Evolutionary conservation across 371 early-diverging fungal species (phyloP).

Genomic region (Rhizopus sp.): DNA sequence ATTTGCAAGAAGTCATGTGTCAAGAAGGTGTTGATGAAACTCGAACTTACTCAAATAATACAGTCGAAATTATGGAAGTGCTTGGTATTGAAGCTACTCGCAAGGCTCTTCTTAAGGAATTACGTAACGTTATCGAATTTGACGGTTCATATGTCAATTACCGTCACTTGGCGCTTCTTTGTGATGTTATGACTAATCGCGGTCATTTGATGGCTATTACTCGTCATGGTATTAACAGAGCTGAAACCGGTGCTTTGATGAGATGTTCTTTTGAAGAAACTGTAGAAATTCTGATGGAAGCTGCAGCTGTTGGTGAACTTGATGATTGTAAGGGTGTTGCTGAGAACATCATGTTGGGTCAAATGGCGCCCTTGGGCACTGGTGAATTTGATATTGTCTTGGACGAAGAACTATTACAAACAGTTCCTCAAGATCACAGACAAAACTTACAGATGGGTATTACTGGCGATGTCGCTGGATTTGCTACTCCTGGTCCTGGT

Average conservation of each 20-base stretch:
- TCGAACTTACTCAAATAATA: slow-evolving; percentile 91
- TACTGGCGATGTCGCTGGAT: slow-evolving; percentile 45
- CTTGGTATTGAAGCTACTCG: slow-evolving; percentile 99
- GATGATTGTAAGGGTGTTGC: slow-evolving; percentile 97
- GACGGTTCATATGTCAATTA: slow-evolving; percentile 99
- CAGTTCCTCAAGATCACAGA: slow-evolving; percentile 50
- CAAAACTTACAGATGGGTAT: slow-evolving; percentile 44
- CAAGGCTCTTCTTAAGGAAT: slow-evolving; percentile 90
- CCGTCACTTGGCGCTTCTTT: slow-evolving; percentile 95
- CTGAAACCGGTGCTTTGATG: slow-evolving; percentile 96
- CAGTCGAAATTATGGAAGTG: slow-evolving; percentile 91
- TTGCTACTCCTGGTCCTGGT: slow-evolving; percentile 52
- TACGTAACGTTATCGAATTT: slow-evolving; percentile 96
- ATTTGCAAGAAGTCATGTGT: slow-evolving; percentile 87
- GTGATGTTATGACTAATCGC: slow-evolving; percentile 98
- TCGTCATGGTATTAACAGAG: slow-evolving; percentile 98
- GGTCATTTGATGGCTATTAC: slow-evolving; percentile 98
- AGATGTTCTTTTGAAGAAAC: slow-evolving; percentile 99
- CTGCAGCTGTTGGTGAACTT: slow-evolving; percentile 92
- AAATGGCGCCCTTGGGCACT: slow-evolving; percentile 98
- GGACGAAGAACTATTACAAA: slow-evolving; percentile 87
- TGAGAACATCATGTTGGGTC: slow-evolving; percentile 99
- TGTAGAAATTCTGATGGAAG: slow-evolving; percentile 98
- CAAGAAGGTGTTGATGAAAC: slow-evolving; percentile 82
- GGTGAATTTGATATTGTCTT: slow-evolving; percentile 94